A percentile compares a stretch with the other conserved stretches of the same genome.
Conservation (phyloP, 805 yeast species). For the Candida suzukii region DNA sequence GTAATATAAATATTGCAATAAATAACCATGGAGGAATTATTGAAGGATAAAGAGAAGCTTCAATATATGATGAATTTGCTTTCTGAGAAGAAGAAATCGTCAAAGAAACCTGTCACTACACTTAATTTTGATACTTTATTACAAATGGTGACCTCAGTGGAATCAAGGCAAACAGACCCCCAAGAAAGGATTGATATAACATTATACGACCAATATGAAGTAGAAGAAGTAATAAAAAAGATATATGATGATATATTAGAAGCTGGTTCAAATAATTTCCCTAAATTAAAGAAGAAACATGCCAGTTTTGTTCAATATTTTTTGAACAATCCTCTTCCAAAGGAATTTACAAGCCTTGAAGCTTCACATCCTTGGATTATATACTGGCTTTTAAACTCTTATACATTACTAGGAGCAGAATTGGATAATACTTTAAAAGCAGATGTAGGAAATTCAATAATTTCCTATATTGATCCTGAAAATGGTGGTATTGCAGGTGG, state of each 20-base stretch:
- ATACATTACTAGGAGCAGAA: constrained; percentile 33
- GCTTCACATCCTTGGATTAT: constrained; percentile 91
- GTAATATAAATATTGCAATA: not conserved
- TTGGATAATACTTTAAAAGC: constrained; percentile 8
- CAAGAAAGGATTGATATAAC: constrained; percentile 30
- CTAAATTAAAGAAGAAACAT: constrained; percentile 30
- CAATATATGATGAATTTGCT: constrained; percentile 2
- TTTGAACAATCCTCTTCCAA: constrained; percentile 40
- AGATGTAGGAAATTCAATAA: constrained; percentile 22
- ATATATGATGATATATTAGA: constrained; percentile 25
- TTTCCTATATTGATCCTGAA: constrained; percentile 20
- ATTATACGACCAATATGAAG: constrained; percentile 28
- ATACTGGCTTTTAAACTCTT: constrained; percentile 72
- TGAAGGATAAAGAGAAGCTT: not conserved
- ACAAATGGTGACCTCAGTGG: constrained; percentile 13
- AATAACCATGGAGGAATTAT: not conserved
- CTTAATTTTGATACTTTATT: constrained; percentile 18
- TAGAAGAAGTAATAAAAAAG: constrained; percentile 25
- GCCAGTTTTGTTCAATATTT: constrained; percentile 33
- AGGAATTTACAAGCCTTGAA: constrained; percentile 51
- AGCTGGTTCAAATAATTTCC: constrained; percentile 24
- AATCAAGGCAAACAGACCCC: constrained; percentile 14
- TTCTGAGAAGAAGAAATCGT: not conserved
- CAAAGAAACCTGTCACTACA: constrained; percentile 1
- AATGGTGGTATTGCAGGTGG: constrained; percentile 87